Evolutionary conservation across 2,329 filamentous ascomycete species (phyloP).

Genomic region (Alternaria hordeiaustralica): DNA sequence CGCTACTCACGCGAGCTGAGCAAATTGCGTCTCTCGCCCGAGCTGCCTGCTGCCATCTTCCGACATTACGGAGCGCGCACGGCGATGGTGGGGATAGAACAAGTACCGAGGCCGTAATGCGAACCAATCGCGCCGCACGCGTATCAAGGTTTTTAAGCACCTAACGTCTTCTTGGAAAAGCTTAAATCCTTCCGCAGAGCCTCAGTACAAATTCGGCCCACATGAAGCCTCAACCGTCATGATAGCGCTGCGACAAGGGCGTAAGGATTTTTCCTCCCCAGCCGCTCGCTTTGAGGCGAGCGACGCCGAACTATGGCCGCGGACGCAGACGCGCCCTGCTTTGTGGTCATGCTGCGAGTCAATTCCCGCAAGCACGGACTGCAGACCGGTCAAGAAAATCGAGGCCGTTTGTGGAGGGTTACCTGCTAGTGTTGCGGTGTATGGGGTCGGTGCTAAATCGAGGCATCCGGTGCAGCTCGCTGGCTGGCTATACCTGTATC

Average conservation of each 20-base stretch:
- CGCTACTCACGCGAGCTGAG: not conserved
- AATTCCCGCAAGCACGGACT: constrained; percentile 12
- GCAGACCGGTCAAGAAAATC: constrained; percentile 17
- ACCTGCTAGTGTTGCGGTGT: not conserved
- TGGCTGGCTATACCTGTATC: not conserved
- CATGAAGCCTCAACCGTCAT: constrained; percentile 13
- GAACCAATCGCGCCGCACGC: not conserved
- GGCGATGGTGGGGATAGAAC: constrained; percentile 1
- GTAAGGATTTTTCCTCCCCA: constrained; percentile 18
- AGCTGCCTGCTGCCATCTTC: constrained; percentile 9
- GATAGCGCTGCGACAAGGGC: constrained; percentile 17
- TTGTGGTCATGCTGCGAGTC: constrained; percentile 8
- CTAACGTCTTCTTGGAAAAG: constrained; percentile 14
- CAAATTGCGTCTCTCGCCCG: constrained; percentile 5
- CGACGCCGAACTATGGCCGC: constrained; percentile 18
- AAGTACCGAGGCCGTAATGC: not conserved
- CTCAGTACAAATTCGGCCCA: constrained; percentile 8
- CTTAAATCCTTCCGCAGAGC: constrained; percentile 15
- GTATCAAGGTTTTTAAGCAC: constrained; percentile 15
- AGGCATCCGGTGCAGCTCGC: not conserved
- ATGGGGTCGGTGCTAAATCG: constrained; percentile 3
- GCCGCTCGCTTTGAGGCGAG: constrained; percentile 12
- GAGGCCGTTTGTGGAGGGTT: constrained; percentile 11
- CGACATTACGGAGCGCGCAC: constrained; percentile 1
- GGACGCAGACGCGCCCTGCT: constrained; percentile 2